Conservation (phyloP, 2,329 filamentous ascomycete genomes). For the Xylaria sp. region DNA sequence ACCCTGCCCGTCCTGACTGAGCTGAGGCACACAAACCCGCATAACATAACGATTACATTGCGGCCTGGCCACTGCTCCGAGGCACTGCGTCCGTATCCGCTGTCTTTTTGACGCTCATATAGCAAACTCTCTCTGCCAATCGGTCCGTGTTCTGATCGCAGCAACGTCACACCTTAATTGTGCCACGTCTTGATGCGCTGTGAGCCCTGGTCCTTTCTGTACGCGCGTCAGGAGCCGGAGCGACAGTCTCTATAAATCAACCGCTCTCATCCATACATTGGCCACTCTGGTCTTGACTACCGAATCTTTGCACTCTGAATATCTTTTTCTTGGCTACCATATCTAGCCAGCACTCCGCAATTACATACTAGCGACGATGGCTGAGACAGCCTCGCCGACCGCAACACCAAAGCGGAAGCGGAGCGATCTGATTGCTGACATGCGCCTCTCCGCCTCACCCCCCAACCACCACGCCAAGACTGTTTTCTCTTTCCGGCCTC, state of each 20-base stretch:
- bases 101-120: background rate
- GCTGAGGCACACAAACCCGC: background rate
- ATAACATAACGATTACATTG: too few relatives aligned
- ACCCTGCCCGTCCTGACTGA: too few relatives aligned
- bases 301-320: too few relatives aligned
- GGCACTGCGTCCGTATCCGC: background rate
- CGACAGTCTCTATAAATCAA: background rate
- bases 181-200: conserved; percentile 10
- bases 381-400: conserved; percentile 32
- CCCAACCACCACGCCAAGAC: conserved; percentile 30
- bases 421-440: conserved; percentile 41
- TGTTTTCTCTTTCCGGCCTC: conserved; percentile 53
- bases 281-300: too few relatives aligned
- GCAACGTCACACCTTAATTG: background rate
- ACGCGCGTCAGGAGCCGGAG: background rate
- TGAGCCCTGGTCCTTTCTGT: background rate
- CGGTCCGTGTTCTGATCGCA: background rate
- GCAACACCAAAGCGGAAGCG: conserved; percentile 55
- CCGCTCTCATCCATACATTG: too few relatives aligned
- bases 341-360: background rate
- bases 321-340: background rate
- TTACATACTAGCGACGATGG: conserved; percentile 22
- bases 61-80: background rate
- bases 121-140: background rate
- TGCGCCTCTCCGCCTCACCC: conserved; percentile 40